Conservation (phyloP, 2,329 filamentous ascomycete genomes). For the Zasmidium angulare region DNA sequence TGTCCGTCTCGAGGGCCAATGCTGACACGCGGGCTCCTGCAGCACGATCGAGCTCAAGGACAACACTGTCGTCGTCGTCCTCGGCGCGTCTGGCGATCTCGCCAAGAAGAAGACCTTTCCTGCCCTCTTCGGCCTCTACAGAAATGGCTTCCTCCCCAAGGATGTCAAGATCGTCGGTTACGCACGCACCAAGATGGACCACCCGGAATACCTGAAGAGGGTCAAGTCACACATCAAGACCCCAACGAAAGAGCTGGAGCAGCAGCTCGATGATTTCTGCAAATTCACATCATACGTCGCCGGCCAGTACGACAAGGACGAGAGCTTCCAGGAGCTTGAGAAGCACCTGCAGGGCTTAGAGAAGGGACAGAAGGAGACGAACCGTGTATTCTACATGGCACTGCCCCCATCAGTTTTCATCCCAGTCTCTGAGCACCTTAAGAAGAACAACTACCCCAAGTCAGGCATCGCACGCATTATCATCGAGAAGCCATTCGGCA, state of each 20-base stretch:
- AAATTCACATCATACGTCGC: constrained; percentile 86
- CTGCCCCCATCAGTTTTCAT: constrained; percentile 97
- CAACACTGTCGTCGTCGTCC: constrained; percentile 93
- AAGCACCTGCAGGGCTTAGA: constrained; percentile 85
- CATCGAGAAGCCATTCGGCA: constrained; percentile 98
- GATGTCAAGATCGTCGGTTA: constrained; percentile 97
- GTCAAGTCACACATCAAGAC: constrained; percentile 99
- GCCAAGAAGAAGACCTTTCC: constrained; percentile 99
- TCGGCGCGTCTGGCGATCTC: constrained; percentile 94
- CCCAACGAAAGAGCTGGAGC: constrained; percentile 93
- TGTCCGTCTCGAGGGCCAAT: constrained; percentile 3
- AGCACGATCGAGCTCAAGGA: constrained; percentile 95
- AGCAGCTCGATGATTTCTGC: constrained; percentile 90
- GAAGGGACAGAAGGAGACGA: constrained; percentile 74
- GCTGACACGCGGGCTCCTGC: constrained; percentile 23
- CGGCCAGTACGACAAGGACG: constrained; percentile 97
- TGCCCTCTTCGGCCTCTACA: constrained; percentile 93
- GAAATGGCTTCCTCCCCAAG: constrained; percentile 97
- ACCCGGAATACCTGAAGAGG: constrained; percentile 87
- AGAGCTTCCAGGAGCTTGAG: constrained; percentile 83
- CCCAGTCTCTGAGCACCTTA: constrained; percentile 93
- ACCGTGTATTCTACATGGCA: constrained; percentile 99
- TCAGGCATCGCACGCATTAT: constrained; percentile 91
- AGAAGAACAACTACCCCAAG: constrained; percentile 93
- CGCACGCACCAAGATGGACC: constrained; percentile 99